phyloP scores from a whole-genome alignment of 208 protist species.

The Leishmania guyanensis region DNA sequence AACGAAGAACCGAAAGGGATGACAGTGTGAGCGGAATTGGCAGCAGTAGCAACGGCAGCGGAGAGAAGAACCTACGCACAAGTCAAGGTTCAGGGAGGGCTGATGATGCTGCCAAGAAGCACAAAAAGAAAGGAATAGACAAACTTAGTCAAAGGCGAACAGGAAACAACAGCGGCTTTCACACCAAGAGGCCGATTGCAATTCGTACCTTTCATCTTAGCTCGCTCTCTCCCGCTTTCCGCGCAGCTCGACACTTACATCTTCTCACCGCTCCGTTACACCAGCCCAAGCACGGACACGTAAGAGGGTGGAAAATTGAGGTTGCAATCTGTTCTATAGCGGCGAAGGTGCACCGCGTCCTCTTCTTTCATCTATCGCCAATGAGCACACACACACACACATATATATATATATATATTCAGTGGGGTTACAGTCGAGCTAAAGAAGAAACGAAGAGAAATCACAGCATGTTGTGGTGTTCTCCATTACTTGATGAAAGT shows the following conservation, averaged over 20 bases:
- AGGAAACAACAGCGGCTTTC: background rate
- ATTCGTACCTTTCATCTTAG: background rate
- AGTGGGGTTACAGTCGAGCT: background rate
- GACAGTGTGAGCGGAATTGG: background rate
- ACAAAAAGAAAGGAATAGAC: background rate
- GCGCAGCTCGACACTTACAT: background rate
- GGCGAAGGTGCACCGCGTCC: background rate
- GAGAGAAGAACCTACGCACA: background rate
- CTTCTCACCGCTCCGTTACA: background rate
- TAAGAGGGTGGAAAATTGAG: background rate
- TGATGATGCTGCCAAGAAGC: background rate
- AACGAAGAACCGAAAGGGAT: background rate
- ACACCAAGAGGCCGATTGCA: background rate
- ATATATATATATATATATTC: background rate
- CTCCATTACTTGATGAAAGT: background rate
- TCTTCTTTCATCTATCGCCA: background rate
- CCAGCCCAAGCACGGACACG: background rate
- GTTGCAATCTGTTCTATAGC: background rate
- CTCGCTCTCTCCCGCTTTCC: background rate
- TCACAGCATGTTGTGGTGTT: background rate
- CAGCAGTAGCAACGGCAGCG: background rate
- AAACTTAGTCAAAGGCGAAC: background rate
- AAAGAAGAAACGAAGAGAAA: background rate
- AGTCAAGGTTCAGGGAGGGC: background rate
- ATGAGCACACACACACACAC: too few species aligned